These are phyloP conservation scores for Diaporthe destruens DNA, from an alignment of 2,329 filamentous ascomycete species.

Conservation along the genomic window DNA sequence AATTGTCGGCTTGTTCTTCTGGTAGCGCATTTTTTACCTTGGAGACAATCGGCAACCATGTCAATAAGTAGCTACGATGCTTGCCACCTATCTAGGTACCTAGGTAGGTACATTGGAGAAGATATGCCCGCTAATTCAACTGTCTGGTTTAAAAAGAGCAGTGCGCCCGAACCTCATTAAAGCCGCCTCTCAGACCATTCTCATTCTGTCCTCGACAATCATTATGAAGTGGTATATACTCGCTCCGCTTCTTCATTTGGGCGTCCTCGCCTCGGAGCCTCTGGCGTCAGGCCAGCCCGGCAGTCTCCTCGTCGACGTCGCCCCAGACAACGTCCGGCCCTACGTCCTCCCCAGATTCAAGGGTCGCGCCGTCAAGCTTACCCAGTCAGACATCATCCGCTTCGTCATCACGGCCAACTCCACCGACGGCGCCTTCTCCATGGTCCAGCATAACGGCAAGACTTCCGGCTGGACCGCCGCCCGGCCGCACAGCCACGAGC, in stretches of 20 bases:
- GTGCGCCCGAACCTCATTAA: not conserved
- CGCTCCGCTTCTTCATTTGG: not conserved
- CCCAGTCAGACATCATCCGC: constrained; percentile 6
- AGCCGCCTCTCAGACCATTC: not conserved
- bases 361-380: constrained; percentile 8
- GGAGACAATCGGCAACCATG: not conserved
- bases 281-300: not conserved
- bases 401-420: constrained; percentile 17
- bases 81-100: too few species aligned
- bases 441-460: constrained; percentile 20
- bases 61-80: not conserved
- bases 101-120: not conserved
- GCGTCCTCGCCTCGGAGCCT: not conserved
- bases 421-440: constrained; percentile 5
- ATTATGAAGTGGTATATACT: constrained; percentile 1
- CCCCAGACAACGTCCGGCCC: constrained; percentile 1
- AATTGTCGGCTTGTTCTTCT: too few species aligned
- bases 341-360: constrained; percentile 13
- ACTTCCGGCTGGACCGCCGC: constrained; percentile 16
- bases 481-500: constrained; percentile 12
- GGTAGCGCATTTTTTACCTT: too few species aligned
- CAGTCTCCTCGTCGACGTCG: constrained; percentile 1
- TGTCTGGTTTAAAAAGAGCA: not conserved
- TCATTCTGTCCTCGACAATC: not conserved
- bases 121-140: not conserved